phyloP scores from a whole-genome alignment of 2,329 filamentous ascomycete genomes.

The Didymella sp. region DNA sequence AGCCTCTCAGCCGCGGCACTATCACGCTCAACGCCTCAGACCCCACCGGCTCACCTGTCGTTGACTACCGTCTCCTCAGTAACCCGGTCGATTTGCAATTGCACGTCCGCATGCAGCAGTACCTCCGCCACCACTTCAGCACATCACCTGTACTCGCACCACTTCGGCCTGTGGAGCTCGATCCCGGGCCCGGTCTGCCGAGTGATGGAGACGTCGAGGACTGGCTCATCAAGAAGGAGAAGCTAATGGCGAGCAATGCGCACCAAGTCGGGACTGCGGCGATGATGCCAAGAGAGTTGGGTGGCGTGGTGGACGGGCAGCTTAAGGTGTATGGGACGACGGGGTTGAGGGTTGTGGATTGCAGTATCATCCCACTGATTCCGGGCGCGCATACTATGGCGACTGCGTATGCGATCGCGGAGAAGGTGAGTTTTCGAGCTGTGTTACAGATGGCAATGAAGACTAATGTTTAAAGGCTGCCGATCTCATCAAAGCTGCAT shows the following conservation, averaged over 20 bases:
- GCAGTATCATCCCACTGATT: conserved; percentile 30
- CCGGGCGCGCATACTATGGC: conserved; percentile 30
- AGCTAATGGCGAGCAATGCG: conserved; percentile 19
- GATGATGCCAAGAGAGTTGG: conserved; percentile 32
- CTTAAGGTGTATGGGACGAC: conserved; percentile 30
- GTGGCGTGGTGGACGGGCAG: conserved; percentile 26
- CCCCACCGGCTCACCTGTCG: conserved; percentile 28
- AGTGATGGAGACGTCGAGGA: conserved; percentile 25
- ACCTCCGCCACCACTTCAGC: conserved; percentile 14
- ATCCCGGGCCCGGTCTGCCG: conserved; percentile 29
- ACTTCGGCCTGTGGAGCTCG: conserved; percentile 36
- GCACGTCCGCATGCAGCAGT: conserved; percentile 26
- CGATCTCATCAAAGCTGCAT: too few species aligned
- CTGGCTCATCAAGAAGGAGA: conserved; percentile 12
- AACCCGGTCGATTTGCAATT: conserved; percentile 41
- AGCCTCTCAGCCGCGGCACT: conserved; percentile 42
- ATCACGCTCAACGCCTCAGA: conserved; percentile 42
- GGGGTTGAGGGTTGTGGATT: conserved; percentile 36
- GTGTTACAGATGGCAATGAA: too few species aligned
- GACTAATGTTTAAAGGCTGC: too few species aligned
- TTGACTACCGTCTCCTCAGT: conserved; percentile 39
- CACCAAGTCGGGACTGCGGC: conserved; percentile 26
- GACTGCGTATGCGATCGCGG: conserved; percentile 33
- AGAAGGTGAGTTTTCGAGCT: too few species aligned
- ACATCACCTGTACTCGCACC: conserved; percentile 16